These are phyloP conservation scores for Stachybotrys chlorohalonatus DNA, from an alignment of 2,329 filamentous ascomycete genomes.

Conservation along the genomic window DNA sequence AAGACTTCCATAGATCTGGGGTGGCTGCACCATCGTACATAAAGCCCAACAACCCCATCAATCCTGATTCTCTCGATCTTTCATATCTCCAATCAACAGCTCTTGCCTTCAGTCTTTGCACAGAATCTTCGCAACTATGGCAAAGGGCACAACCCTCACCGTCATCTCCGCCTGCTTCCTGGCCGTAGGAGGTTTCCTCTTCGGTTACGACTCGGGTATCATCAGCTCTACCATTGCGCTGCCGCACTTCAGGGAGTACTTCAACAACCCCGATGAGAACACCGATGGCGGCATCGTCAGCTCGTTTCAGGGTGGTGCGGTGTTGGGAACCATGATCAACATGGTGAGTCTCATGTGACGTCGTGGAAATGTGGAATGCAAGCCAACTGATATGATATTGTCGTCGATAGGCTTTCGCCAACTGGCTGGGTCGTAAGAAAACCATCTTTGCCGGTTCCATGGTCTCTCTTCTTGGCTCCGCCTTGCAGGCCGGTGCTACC, in stretches of 20 bases:
- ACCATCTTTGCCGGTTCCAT: constrained; percentile 19
- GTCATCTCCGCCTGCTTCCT: constrained; percentile 15
- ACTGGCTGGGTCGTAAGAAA: constrained; percentile 18
- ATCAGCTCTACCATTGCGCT: constrained; percentile 24
- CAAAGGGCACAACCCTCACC: constrained; percentile 5
- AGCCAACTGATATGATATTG: neutral
- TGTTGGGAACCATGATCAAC: constrained; percentile 16
- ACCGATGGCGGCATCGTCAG: constrained; percentile 14
- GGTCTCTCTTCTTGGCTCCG: constrained; percentile 17
- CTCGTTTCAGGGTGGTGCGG: constrained; percentile 16
- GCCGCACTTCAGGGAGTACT: constrained; percentile 27
- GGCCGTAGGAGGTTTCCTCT: constrained; percentile 17
- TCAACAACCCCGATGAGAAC: constrained; percentile 23
- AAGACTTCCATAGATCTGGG: neutral
- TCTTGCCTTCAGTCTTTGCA: neutral
- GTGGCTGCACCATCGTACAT: neutral
- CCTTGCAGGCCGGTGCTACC: constrained; percentile 20
- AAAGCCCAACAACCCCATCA: neutral
- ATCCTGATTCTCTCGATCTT: neutral
- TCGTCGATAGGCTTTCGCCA: constrained; percentile 12
- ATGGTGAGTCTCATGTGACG: constrained; percentile 7
- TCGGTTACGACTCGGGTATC: constrained; percentile 40
- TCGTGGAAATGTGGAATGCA: too few relatives aligned
- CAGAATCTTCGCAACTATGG: constrained; percentile 3
- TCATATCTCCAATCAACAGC: neutral